Percentiles rank a stretch among this genome's conserved stretches.
Conservation (phyloP, 2,329 filamentous ascomycete species). For the Fonsecaea pugnacius region DNA sequence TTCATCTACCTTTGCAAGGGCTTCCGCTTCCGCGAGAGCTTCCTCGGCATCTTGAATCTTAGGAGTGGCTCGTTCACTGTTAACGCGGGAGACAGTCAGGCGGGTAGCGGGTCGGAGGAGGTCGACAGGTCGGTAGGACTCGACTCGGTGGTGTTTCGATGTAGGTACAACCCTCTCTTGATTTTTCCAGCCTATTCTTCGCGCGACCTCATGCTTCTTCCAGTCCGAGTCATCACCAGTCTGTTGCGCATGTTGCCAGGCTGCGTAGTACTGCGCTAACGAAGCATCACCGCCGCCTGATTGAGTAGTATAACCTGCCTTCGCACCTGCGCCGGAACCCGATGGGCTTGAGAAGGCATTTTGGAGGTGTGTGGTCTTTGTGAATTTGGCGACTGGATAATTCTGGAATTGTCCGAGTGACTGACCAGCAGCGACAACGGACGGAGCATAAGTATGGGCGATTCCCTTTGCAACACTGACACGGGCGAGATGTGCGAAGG, state of each 20-base stretch:
- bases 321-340: conserved; percentile 56
- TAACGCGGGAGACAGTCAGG: conserved; percentile 51
- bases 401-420: conserved; percentile 63
- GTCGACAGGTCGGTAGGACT: conserved; percentile 34
- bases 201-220: conserved; percentile 87
- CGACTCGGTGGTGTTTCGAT: conserved; percentile 38
- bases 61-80: conserved; percentile 61
- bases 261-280: conserved; percentile 88
- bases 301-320: conserved; percentile 61
- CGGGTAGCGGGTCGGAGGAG: conserved; percentile 32
- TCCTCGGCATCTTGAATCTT: conserved; percentile 63
- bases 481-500: conserved; percentile 83
- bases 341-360: conserved; percentile 72
- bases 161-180: conserved; percentile 48
- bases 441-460: conserved; percentile 97
- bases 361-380: conserved; percentile 68
- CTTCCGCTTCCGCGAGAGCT: conserved; percentile 52
- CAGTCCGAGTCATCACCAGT: conserved; percentile 76
- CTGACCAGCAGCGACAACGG: conserved; percentile 93
- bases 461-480: conserved; percentile 96
- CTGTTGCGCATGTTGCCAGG: conserved; percentile 78
- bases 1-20: conserved; percentile 80
- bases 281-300: conserved; percentile 61
- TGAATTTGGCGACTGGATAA: conserved; percentile 56
- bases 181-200: conserved; percentile 85